Base-by-base conservation (phyloP, 2,329 filamentous ascomycete species). In the Blastomyces parvus region DNA sequence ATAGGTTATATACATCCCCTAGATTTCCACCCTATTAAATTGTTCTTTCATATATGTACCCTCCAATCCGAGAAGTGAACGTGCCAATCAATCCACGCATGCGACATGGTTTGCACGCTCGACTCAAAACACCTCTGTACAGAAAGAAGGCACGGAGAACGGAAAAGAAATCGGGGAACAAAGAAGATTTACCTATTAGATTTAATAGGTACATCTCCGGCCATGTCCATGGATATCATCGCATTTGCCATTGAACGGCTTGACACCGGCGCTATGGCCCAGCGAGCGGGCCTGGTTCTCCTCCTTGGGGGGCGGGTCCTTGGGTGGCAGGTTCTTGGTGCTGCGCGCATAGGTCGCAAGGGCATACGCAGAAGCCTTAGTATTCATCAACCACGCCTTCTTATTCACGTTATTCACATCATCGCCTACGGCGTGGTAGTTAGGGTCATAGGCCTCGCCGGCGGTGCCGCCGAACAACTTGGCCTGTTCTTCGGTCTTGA, bases 401-500 rank as follows among this genome's bases (percentile, higher is more conserved):
- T 77, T 73, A 67, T 82, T 81, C 55, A 86, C 70, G 70, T 86
- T 86, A 61, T 74, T 77, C 44, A 82, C 71, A 61, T 80, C 80
- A 66, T 86, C 83, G 8, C 79, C 78, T 2, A 75, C 75, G 46
- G 75, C 73, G 68, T 86, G 84, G 72, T 86, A 86, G 72, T 84
- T 84, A 22, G 74, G 71, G 68, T 86, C 83, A 67, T 81, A 84
- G 42, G 78, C 73, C n/a, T 79, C 74, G 50, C 81, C 88, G 0
- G 85, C 86, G 65, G 80, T 78, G 46, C 89, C 89, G n/a, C 89
- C 89, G 72, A 91, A 93, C 75, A 85, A 76, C 50, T 77, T 78
- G 1, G 76, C 83, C 71, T 92, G 87, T 42, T 85, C 81, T 59
- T 81, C 76, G 0, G 88, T 90, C 83, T 91, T 92, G 76, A 89